These are phyloP conservation scores for Biancaea sappan DNA, from an alignment of 306 rosid species.

Conservation along the genomic window DNA sequence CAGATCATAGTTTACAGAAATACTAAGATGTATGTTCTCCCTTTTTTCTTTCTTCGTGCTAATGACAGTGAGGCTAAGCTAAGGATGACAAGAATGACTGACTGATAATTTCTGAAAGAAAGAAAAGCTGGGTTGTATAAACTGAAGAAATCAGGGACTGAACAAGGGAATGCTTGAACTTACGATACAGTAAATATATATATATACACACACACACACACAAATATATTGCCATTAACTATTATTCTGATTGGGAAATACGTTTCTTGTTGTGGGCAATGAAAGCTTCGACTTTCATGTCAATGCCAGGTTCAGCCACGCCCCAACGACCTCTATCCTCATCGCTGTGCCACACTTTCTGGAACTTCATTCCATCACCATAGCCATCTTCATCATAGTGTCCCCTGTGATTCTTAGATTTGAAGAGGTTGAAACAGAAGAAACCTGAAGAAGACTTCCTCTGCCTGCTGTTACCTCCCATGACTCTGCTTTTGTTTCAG, in stretches of 20 bases:
- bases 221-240: too few relatives aligned
- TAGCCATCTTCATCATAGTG: background rate
- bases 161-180: background rate
- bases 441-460: slow-evolving; percentile 37
- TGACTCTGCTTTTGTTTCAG: too few relatives aligned
- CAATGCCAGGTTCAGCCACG: slow-evolving; percentile 63
- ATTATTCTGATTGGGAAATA: background rate
- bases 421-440: slow-evolving; percentile 56
- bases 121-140: too few relatives aligned
- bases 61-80: background rate
- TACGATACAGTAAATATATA: background rate
- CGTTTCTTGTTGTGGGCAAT: slow-evolving; percentile 45
- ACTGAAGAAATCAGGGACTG: too few relatives aligned
- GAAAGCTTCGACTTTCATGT: slow-evolving; percentile 54
- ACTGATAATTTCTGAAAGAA: too few relatives aligned
- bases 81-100: too few relatives aligned
- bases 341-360: slow-evolving; percentile 59
- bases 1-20: background rate
- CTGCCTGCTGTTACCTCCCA: slow-evolving; percentile 53
- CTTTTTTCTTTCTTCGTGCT: background rate
- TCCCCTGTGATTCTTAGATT: slow-evolving; percentile 36
- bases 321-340: slow-evolving; percentile 52
- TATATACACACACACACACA: too few relatives aligned
- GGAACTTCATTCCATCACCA: background rate
- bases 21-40: background rate